Conservation (phyloP, 1,284 basidiomycete species). For the Ganoderma multipileum region DNA sequence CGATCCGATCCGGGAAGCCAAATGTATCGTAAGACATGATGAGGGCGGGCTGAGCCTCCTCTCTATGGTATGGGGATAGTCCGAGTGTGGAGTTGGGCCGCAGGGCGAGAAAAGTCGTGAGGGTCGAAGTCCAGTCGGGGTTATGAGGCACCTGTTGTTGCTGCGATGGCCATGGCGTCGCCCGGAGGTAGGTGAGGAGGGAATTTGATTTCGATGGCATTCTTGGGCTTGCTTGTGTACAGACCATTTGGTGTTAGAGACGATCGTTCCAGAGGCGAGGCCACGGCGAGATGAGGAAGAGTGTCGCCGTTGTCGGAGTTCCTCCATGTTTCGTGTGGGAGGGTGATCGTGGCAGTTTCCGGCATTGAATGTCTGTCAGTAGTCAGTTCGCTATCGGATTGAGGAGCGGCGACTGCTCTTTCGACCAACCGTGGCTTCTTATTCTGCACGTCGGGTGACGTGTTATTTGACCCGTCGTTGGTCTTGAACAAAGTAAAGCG, state of each 20-base stretch:
- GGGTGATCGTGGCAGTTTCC: slow-evolving; percentile 27
- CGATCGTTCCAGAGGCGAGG: slow-evolving; percentile 23
- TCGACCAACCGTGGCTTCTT: slow-evolving; percentile 68
- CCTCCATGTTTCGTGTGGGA: slow-evolving; percentile 31
- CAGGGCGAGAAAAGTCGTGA: slow-evolving; percentile 6
- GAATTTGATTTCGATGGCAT: slow-evolving; percentile 60
- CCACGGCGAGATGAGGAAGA: slow-evolving; percentile 19
- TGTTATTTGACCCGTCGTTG: slow-evolving; percentile 65
- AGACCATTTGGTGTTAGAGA: slow-evolving; percentile 35
- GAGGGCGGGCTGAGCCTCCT: slow-evolving; percentile 10
- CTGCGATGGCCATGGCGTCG: slow-evolving; percentile 67
- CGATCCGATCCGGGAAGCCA: slow-evolving; percentile 24
- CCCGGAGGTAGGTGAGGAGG: slow-evolving; percentile 64
- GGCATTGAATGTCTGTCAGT: slow-evolving; percentile 47
- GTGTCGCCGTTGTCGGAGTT: slow-evolving; percentile 32
- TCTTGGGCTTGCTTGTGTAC: slow-evolving; percentile 49
- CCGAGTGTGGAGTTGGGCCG: slow-evolving; percentile 4
- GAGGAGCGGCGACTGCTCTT: slow-evolving; percentile 26
- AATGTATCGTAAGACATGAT: slow-evolving; percentile 28
- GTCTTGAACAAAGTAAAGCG: slow-evolving; percentile 48
- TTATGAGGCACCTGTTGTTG: slow-evolving; percentile 60
- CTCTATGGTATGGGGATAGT: slow-evolving; percentile 19
- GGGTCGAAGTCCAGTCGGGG: slow-evolving; percentile 3
- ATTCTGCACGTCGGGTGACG: slow-evolving; percentile 75
- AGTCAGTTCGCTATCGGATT: slow-evolving; percentile 35